Percentiles rank a stretch among this genome's conserved stretches.
These are phyloP conservation scores for Daldinia concentrica DNA, from an alignment of 495 filamentous ascomycete genomes.

Conservation along the genomic window DNA sequence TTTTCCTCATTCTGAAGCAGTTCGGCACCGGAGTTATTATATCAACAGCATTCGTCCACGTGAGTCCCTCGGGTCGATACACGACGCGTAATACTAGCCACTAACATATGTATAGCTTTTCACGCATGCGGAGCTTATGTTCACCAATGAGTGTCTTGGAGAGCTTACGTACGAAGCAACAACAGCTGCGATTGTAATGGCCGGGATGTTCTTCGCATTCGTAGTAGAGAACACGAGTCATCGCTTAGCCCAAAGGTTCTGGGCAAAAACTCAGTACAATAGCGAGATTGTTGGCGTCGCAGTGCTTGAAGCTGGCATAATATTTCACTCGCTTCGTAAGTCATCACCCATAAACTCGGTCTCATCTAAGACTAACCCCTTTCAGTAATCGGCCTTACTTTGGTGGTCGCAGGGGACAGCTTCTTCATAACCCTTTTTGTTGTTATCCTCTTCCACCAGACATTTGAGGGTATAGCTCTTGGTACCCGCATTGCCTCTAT, in stretches of 20 bases:
- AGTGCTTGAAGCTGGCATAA: conserved; percentile 74
- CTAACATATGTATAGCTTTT: conserved; percentile 57
- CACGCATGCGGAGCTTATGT: conserved; percentile 71
- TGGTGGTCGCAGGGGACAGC: conserved; percentile 65
- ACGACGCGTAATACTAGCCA: background rate
- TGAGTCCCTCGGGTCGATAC: conserved; percentile 42
- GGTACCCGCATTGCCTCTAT: conserved; percentile 76
- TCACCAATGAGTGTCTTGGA: conserved; percentile 69
- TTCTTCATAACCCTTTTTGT: conserved; percentile 65
- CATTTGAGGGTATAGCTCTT: conserved; percentile 82
- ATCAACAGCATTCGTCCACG: conserved; percentile 75
- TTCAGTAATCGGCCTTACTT: conserved; percentile 66
- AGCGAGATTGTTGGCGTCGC: conserved; percentile 64
- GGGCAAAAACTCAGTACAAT: conserved; percentile 14
- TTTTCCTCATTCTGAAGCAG: conserved; percentile 68
- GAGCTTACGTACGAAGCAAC: conserved; percentile 68
- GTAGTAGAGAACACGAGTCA: conserved; percentile 66
- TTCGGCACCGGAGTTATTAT: conserved; percentile 80
- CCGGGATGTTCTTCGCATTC: conserved; percentile 70
- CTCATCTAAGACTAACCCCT: conserved; percentile 14
- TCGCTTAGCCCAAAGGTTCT: conserved; percentile 56
- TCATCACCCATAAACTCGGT: background rate
- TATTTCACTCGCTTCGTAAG: conserved; percentile 74
- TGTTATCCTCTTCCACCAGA: conserved; percentile 73
- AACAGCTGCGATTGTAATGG: conserved; percentile 70